Evolutionary conservation across 768 basidiomycete species (phyloP), one percentile per base, ranked within the genome.

Genomic region (Piloderma croceum): DNA sequence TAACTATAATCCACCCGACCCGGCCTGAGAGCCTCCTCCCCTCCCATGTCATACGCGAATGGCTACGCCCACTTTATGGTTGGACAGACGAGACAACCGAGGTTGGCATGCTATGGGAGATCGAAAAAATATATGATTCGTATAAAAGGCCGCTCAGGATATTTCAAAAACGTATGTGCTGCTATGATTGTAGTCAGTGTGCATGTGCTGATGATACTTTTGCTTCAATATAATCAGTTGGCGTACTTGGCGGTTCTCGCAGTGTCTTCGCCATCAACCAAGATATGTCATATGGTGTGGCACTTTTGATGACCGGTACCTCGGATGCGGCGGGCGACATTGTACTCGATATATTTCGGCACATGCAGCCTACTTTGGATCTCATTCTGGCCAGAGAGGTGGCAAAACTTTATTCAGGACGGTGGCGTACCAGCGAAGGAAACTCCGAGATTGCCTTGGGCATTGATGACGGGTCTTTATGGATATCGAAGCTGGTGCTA

Each of bases 331-430:
- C 29, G 9, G 49, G 47, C n/a, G 27, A 44, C n/a, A 24, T 51
- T 5, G 46, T 39, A 4, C 49, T 45, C 10, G 36, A 43, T 3
- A 39, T 43, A 2, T 51, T 51, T 18, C 43, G 42, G 21, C 36
- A 44, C 9, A 45, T 45, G 32, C 58, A 56, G 31, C 51, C 57
- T 7, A 45, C 52, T 12, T 48, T 59, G 21, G 56, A 59, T 34
- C 24, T 29, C 6, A n/a, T 45, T 4, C 34, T 48, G 1, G 41
- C 40, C 17, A 15, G 5, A 19, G 25, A 24, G 20, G 41, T 32
- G 19, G 24, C 32, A 7, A 24, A 29, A 20, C 19, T 38, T 17
- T 46, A 43, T 35, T 22, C 44, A 1, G 50, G 50, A 7, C 40
- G 38, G 4, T 51, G 50, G 50, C 29, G 25, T 18, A 7, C 31